These are phyloP conservation scores for Parsonsia alboflavescens DNA, from an alignment of 257 asterid species.

Conservation along the genomic window DNA sequence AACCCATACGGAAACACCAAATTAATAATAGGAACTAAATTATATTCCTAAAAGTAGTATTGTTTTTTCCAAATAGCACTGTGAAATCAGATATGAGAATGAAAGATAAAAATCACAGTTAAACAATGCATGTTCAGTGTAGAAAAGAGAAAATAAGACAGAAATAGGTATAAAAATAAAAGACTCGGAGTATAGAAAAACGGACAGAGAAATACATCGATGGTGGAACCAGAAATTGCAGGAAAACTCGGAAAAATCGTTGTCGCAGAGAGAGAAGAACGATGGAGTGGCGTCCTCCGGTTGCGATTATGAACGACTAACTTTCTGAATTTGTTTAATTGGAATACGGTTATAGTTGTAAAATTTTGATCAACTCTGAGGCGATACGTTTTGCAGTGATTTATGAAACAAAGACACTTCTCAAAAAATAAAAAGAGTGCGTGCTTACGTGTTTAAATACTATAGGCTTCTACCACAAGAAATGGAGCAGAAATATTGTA, in stretches of 20 bases:
- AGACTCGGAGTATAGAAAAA: too few relatives aligned
- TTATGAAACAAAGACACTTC: background rate
- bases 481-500: too few relatives aligned
- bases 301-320: background rate
- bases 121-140: background rate
- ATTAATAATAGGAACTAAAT: background rate
- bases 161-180: background rate
- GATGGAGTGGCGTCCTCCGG: slow-evolving; percentile 9
- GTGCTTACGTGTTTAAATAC: background rate
- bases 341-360: slow-evolving; percentile 4
- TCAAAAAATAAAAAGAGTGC: too few relatives aligned
- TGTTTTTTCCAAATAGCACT: background rate
- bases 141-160: background rate
- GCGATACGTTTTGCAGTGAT: background rate
- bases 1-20: background rate
- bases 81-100: background rate
- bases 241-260: background rate
- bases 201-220: background rate
- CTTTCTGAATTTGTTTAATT: background rate
- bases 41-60: background rate
- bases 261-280: background rate
- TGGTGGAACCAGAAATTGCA: background rate
- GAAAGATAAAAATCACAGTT: background rate
- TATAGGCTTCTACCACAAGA: background rate
- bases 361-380: background rate